Conservation (phyloP, 108 stramenopile genomes). For the Bacterosira constricta region DNA sequence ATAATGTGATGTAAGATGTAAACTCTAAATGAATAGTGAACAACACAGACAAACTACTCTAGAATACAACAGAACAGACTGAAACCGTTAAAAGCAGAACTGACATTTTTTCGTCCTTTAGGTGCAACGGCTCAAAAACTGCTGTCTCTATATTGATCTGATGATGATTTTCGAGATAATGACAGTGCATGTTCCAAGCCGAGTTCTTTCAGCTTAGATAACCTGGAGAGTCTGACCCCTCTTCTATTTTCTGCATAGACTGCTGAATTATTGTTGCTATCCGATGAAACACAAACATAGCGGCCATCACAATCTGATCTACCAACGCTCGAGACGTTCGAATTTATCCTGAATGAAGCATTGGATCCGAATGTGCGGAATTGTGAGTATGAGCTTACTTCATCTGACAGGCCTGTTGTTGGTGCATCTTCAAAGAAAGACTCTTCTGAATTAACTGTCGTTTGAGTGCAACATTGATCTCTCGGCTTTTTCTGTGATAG, state of each 20-base stretch:
- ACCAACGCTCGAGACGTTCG: background rate
- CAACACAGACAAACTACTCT: too few relatives aligned
- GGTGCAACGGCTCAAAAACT: too few relatives aligned
- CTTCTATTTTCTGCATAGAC: constrained; percentile 3
- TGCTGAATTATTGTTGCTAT: background rate
- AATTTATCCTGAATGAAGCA: constrained; percentile 14
- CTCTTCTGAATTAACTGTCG: background rate
- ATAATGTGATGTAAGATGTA: too few relatives aligned
- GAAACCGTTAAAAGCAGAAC: background rate
- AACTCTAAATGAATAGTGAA: too few relatives aligned
- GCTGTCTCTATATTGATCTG: background rate
- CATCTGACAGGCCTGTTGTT: background rate
- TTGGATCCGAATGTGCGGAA: constrained; percentile 13
- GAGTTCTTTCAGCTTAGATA: constrained; percentile 31
- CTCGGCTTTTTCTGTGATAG: background rate
- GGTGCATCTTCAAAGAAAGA: background rate
- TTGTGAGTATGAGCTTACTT: background rate
- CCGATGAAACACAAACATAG: background rate
- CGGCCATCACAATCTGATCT: too few relatives aligned
- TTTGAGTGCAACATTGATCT: background rate
- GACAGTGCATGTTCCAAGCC: constrained; percentile 14
- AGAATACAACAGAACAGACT: too few relatives aligned
- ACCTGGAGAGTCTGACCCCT: constrained; percentile 25
- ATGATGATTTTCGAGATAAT: too few relatives aligned
- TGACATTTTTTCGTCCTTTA: too few relatives aligned